Conservation (phyloP, 176 grass and related monocot genomes). For the Alopecurus myosuroides region DNA sequence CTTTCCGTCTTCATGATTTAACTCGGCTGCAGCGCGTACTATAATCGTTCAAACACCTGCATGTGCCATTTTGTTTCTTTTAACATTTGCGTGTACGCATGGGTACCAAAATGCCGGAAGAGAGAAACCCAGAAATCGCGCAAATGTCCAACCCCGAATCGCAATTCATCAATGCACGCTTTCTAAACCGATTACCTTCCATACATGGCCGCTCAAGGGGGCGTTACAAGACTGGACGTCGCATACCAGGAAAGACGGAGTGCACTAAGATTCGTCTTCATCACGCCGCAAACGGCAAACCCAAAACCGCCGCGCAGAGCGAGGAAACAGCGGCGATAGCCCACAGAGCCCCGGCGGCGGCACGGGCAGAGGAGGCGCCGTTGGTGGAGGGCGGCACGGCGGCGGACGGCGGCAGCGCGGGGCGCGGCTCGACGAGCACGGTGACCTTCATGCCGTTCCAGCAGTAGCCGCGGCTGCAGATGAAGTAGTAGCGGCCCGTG, state of each 20-base stretch:
- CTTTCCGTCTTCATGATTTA: background rate
- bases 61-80: background rate
- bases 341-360: background rate
- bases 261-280: background rate
- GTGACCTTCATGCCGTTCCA: conserved; percentile 65
- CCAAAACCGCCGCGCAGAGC: background rate
- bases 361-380: background rate
- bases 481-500: conserved; percentile 62
- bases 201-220: background rate
- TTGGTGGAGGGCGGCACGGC: background rate
- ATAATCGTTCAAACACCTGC: background rate
- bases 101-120: background rate
- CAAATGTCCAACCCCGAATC: background rate
- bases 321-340: background rate
- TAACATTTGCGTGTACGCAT: background rate
- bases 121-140: background rate
- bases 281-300: conserved; percentile 12
- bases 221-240: background rate
- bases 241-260: background rate
- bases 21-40: background rate
- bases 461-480: conserved; percentile 78
- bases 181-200: background rate
- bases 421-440: conserved; percentile 29
- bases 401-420: background rate
- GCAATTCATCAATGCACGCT: background rate